A percentile compares a stretch with the other conserved stretches of the same genome.
phyloP scores from a whole-genome alignment of 192 early-diverging fungal species.

The Phycomyces blakesleeanus region DNA sequence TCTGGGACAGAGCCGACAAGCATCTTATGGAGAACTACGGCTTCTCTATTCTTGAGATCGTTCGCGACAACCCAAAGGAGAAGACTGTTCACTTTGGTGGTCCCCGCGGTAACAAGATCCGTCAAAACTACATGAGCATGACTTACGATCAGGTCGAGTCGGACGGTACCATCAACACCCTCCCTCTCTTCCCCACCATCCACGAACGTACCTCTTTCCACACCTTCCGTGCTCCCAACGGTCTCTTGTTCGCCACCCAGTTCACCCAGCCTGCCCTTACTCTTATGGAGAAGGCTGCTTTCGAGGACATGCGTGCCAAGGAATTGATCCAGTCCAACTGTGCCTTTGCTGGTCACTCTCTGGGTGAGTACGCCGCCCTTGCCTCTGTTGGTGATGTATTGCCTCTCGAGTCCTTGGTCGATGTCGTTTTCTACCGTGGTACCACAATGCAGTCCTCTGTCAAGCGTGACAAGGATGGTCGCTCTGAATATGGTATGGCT shows the following conservation, averaged over 20 bases:
- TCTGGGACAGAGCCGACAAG: constrained; percentile 90
- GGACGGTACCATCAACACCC: constrained; percentile 67
- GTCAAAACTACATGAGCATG: constrained; percentile 82
- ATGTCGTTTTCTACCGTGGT: constrained; percentile 94
- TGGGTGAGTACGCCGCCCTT: constrained; percentile 94
- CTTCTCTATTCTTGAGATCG: constrained; percentile 88
- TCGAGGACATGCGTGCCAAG: constrained; percentile 86
- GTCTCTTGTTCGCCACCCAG: constrained; percentile 89
- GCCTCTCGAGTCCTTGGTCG: constrained; percentile 78
- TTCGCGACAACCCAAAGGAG: constrained; percentile 76
- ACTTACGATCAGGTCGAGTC: constrained; percentile 86
- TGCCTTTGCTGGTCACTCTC: constrained; percentile 87
- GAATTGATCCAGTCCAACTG: constrained; percentile 82
- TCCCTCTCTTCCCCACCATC: constrained; percentile 88
- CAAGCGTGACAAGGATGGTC: constrained; percentile 65
- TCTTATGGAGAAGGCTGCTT: constrained; percentile 86
- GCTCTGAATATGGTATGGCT: constrained; percentile 93
- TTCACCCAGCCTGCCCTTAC: constrained; percentile 93
- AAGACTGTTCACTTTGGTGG: constrained; percentile 90
- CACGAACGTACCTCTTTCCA: constrained; percentile 63
- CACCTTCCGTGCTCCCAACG: constrained; percentile 81
- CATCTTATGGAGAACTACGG: constrained; percentile 86
- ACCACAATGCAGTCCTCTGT: constrained; percentile 98
- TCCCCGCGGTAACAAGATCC: constrained; percentile 73
- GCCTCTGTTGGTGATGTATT: constrained; percentile 86